Conservation (phyloP, 2,329 filamentous ascomycete species). For the Colletotrichum sp. region DNA sequence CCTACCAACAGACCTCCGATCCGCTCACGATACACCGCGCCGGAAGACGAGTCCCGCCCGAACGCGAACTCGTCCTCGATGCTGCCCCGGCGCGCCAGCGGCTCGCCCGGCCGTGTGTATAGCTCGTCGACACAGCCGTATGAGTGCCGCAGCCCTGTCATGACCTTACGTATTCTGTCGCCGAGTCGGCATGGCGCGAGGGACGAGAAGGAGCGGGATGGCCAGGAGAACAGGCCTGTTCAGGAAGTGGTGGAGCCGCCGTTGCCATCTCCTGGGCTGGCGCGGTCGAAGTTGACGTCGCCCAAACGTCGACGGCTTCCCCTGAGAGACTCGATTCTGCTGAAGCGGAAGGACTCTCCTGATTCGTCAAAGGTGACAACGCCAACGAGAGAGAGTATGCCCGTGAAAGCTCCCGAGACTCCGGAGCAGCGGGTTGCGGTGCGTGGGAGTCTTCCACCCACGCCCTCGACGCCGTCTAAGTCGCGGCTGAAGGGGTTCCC, state of each 20-base stretch:
- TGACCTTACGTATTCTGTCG: constrained; percentile 9
- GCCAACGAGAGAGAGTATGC: neutral
- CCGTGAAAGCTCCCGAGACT: neutral
- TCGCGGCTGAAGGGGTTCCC: neutral
- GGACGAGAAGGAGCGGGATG: neutral
- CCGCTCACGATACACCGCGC: neutral
- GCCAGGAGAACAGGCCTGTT: neutral
- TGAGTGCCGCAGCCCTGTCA: constrained; percentile 11
- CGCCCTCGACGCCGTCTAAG: neutral
- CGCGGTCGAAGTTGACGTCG: neutral
- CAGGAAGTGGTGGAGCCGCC: neutral
- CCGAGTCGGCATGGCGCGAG: neutral
- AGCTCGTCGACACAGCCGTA: constrained; percentile 5
- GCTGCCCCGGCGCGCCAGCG: neutral
- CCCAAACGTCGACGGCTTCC: constrained; percentile 1
- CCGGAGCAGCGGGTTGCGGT: neutral
- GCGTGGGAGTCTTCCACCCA: neutral
- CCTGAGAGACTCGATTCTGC: constrained; percentile 10
- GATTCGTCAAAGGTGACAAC: neutral
- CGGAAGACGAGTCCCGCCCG: neutral
- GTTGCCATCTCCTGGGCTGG: neutral
- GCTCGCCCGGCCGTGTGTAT: constrained; percentile 2
- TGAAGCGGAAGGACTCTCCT: constrained; percentile 5
- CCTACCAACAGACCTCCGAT: neutral
- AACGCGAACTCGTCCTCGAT: neutral